Evolutionary conservation across 1,139 yeast genomes (phyloP).

Genomic region (Dujonia santamariae): DNA sequence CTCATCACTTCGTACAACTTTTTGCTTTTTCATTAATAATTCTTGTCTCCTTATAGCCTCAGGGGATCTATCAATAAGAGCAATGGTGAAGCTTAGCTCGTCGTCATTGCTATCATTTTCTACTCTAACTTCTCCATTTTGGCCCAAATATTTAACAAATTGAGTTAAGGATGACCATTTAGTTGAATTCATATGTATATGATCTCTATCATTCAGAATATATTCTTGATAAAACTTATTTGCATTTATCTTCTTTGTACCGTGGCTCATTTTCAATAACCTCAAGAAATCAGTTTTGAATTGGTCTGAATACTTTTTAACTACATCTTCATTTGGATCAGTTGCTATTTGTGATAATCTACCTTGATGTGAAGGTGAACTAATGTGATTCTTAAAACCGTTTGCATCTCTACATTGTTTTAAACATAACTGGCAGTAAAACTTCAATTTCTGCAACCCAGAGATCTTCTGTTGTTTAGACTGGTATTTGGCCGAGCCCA

Average conservation of each 20-base stretch:
- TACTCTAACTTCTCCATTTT: constrained; percentile 56
- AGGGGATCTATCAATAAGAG: constrained; percentile 22
- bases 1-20: constrained; percentile 13
- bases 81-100: constrained; percentile 34
- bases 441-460: constrained; percentile 82
- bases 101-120: constrained; percentile 36
- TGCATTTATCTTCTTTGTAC: constrained; percentile 76
- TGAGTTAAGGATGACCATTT: constrained; percentile 69
- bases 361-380: constrained; percentile 71
- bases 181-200: constrained; percentile 89
- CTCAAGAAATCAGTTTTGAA: constrained; percentile 68
- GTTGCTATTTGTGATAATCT: constrained; percentile 29
- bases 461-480: constrained; percentile 76
- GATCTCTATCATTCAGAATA: constrained; percentile 69
- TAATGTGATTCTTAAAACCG: constrained; percentile 86
- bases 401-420: constrained; percentile 95
- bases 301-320: constrained; percentile 56
- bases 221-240: constrained; percentile 90
- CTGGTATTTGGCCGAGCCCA: constrained; percentile 79
- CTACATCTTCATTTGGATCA: constrained; percentile 40
- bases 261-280: constrained; percentile 65
- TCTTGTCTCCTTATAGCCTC: constrained; percentile 13
- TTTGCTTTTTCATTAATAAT: constrained; percentile 13
- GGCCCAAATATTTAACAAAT: constrained; percentile 65
- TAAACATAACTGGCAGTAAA: constrained; percentile 88